Percentiles rank a stretch among this genome's conserved stretches.
Conservation (phyloP, 176 grass and related monocot genomes). For the Guadua angustifolia region DNA sequence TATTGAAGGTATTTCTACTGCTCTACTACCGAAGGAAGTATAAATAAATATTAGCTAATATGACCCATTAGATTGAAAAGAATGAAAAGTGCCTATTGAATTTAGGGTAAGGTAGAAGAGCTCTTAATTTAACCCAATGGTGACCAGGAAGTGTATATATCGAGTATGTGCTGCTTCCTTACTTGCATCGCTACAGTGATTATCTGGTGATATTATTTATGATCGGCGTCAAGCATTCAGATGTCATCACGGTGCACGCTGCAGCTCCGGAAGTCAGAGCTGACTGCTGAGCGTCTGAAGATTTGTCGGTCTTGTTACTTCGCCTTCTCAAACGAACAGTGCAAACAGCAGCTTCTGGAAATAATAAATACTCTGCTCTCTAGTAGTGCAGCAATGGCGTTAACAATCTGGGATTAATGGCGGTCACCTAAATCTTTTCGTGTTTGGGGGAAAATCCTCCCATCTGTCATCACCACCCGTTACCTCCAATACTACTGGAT, state of each 20-base stretch:
- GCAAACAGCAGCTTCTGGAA: background rate
- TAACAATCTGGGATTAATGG: background rate
- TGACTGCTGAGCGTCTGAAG: background rate
- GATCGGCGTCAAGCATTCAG: background rate
- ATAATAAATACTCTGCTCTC: background rate
- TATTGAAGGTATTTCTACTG: too few species aligned
- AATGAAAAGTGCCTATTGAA: too few species aligned
- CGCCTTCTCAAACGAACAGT: background rate
- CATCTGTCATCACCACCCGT: background rate
- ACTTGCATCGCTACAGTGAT: background rate
- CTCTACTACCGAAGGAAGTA: too few species aligned
- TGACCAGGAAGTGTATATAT: background rate
- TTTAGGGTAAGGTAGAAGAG: too few species aligned
- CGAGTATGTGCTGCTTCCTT: background rate
- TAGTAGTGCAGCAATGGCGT: background rate
- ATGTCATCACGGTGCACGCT: background rate
- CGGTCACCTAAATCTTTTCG: background rate
- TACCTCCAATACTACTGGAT: background rate
- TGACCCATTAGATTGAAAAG: too few species aligned
- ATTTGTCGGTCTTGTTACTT: slow-evolving; percentile 3
- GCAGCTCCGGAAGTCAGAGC: background rate
- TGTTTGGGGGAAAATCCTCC: background rate
- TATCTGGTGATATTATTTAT: background rate
- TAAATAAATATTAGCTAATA: too few species aligned
- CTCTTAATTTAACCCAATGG: background rate